A percentile compares a stretch with the other conserved stretches of the same genome.
Conservation (phyloP, 1,284 basidiomycete species). For the Mycena citricolor region DNA sequence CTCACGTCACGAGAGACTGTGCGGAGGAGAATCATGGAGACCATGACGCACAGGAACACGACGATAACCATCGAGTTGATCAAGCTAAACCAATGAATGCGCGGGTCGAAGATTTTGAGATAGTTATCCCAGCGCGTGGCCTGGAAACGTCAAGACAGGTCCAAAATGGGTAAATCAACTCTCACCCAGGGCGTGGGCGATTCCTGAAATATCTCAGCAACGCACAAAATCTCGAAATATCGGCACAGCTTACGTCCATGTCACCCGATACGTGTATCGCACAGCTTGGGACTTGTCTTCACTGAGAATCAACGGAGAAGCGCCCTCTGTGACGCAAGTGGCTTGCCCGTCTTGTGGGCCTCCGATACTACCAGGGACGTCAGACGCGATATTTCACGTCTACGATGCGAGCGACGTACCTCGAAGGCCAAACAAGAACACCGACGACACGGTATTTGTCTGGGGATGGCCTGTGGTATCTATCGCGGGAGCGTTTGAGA, state of each 20-base stretch:
- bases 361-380: conserved; percentile 51
- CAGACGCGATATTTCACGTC: conserved; percentile 8
- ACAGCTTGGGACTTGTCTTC: conserved; percentile 68
- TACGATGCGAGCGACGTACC: conserved; percentile 41
- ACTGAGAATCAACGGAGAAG: conserved; percentile 55
- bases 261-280: conserved; percentile 87
- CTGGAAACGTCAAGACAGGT: conserved; percentile 36
- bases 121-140: conserved; percentile 97
- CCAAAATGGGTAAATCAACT: conserved; percentile 5
- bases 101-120: conserved; percentile 77
- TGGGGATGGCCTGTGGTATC: conserved; percentile 79
- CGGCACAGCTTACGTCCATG: conserved; percentile 68
- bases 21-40: conserved; percentile 86
- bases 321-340: conserved; percentile 42
- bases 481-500: conserved; percentile 32
- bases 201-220: conserved; percentile 46
- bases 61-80: conserved; percentile 93
- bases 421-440: conserved; percentile 87
- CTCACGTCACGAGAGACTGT: conserved; percentile 87
- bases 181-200: conserved; percentile 83
- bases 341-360: conserved; percentile 48
- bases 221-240: conserved; percentile 2
- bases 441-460: conserved; percentile 83
- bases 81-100: conserved; percentile 90
- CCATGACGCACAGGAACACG: conserved; percentile 90